A percentile compares a stretch with the other conserved stretches of the same genome.
Evolutionary conservation across 2,329 filamentous ascomycete genomes (phyloP).

Genomic region (Stachybotrys chlorohalonatus): DNA sequence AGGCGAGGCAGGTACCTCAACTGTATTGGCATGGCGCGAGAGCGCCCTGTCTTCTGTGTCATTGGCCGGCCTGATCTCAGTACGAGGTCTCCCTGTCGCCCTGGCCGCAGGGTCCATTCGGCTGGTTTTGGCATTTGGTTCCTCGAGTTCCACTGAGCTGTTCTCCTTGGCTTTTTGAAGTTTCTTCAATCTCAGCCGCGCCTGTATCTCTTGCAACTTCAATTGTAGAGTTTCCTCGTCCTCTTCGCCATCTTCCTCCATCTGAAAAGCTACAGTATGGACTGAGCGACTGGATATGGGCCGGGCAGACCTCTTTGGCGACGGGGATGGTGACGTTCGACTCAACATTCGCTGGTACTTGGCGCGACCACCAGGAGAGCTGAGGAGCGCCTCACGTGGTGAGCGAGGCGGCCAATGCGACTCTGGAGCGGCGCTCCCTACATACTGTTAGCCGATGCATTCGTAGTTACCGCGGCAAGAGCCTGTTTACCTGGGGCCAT

Average conservation of each 20-base stretch:
- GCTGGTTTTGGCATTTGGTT: constrained; percentile 6
- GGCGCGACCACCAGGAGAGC: constrained; percentile 70
- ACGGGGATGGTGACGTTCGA: constrained; percentile 59
- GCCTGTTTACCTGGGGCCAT: constrained; percentile 17
- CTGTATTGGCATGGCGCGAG: constrained; percentile 4
- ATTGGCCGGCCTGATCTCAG: neutral
- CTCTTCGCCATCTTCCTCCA: constrained; percentile 50
- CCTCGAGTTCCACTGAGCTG: constrained; percentile 1
- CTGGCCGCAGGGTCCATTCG: constrained; percentile 4
- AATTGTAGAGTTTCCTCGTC: constrained; percentile 87
- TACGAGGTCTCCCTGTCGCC: neutral
- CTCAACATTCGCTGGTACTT: constrained; percentile 61
- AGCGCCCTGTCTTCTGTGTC: neutral
- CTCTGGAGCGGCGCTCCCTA: constrained; percentile 15
- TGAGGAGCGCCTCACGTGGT: constrained; percentile 53
- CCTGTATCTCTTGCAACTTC: constrained; percentile 81
- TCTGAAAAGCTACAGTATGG: constrained; percentile 14
- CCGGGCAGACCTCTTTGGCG: constrained; percentile 33
- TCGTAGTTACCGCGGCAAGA: neutral
- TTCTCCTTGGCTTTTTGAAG: constrained; percentile 50
- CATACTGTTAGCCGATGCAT: neutral
- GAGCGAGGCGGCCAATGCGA: constrained; percentile 59
- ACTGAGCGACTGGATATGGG: constrained; percentile 6
- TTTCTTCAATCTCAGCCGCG: constrained; percentile 78
- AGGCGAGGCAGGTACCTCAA: constrained; percentile 71